phyloP scores from a whole-genome alignment of 169 alveolate species.

The Cyclospora cayetanensis region DNA sequence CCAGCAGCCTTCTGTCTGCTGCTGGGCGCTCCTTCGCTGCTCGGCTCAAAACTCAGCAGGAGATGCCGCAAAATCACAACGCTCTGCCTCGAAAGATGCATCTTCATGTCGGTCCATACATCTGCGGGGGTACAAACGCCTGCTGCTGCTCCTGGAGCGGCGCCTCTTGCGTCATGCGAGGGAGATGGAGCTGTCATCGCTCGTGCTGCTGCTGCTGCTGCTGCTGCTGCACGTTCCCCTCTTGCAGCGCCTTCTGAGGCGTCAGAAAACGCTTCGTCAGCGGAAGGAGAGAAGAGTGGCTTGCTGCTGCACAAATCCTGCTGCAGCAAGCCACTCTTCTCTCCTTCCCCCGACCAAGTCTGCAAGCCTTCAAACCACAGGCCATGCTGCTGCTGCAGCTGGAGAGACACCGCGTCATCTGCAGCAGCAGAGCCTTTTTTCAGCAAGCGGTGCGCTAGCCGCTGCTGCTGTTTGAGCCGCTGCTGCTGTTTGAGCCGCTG shows the following conservation, averaged over 20 bases:
- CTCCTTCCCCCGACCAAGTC: slow-evolving; percentile 46
- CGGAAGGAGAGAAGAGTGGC: neutral
- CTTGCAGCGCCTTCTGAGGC: neutral
- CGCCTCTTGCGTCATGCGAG: no score
- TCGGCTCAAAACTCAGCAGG: slow-evolving; percentile 42
- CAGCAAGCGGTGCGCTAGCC: no score
- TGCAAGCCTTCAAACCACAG: slow-evolving; percentile 62
- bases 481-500: slow-evolving; percentile 48
- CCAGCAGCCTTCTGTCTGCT: neutral
- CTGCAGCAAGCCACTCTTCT: neutral
- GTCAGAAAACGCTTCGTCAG: neutral
- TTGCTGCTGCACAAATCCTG: slow-evolving; percentile 47
- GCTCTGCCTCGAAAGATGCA: slow-evolving; percentile 15
- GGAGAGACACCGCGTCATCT: slow-evolving; percentile 25
- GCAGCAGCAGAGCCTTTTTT: no score
- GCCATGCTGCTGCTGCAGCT: slow-evolving; percentile 58
- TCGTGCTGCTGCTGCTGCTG: slow-evolving; percentile 34
- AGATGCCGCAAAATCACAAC: slow-evolving; percentile 39
- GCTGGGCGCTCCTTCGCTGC: neutral
- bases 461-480: slow-evolving; percentile 13
- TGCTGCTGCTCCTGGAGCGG: slow-evolving; percentile 46
- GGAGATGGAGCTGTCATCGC: slow-evolving; percentile 57
- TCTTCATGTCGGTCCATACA: slow-evolving; percentile 9
- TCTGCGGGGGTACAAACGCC: slow-evolving; percentile 18
- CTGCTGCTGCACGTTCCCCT: neutral